These are phyloP conservation scores for Chimonanthus praecox DNA, from an alignment of 164 flowering plant genomes.

Conservation along the genomic window DNA sequence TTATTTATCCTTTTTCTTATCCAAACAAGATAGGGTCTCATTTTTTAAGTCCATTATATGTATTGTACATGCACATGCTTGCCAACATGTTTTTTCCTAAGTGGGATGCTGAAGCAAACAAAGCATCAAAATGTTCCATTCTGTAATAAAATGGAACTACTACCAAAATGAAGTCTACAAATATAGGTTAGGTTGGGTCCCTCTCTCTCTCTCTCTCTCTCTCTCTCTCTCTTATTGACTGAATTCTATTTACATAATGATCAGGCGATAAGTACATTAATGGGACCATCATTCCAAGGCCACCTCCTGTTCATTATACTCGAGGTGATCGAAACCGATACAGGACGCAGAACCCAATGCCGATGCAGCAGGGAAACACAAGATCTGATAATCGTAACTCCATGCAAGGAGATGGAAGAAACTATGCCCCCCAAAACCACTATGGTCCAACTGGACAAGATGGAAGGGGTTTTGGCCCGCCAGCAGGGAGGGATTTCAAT, in stretches of 20 bases:
- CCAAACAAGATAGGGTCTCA: too few relatives aligned
- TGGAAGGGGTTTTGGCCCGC: slow-evolving; percentile 24
- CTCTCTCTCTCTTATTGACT: not conserved
- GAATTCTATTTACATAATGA: not conserved
- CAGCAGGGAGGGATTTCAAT: slow-evolving; percentile 15
- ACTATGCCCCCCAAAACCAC: slow-evolving; percentile 19
- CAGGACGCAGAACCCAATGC: slow-evolving; percentile 31
- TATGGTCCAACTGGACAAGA: slow-evolving; percentile 32
- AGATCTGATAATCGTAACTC: slow-evolving; percentile 13
- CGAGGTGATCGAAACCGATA: slow-evolving; percentile 32
- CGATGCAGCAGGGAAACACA: slow-evolving; percentile 25
- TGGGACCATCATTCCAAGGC: slow-evolving; percentile 77
- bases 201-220: too few relatives aligned
- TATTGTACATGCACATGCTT: too few relatives aligned
- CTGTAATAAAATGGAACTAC: too few relatives aligned
- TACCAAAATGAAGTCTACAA: too few relatives aligned
- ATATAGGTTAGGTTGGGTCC: too few relatives aligned
- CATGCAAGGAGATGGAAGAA: slow-evolving; percentile 32
- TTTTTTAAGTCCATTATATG: too few relatives aligned
- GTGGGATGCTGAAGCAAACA: too few relatives aligned
- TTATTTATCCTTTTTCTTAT: too few relatives aligned
- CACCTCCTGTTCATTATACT: slow-evolving; percentile 67
- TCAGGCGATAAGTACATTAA: slow-evolving; percentile 88
- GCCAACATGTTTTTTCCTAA: too few relatives aligned
- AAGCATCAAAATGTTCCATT: not conserved